Base-by-base conservation (phyloP, 441 rosid genomes). In the Populus trichocarpa region DNA sequence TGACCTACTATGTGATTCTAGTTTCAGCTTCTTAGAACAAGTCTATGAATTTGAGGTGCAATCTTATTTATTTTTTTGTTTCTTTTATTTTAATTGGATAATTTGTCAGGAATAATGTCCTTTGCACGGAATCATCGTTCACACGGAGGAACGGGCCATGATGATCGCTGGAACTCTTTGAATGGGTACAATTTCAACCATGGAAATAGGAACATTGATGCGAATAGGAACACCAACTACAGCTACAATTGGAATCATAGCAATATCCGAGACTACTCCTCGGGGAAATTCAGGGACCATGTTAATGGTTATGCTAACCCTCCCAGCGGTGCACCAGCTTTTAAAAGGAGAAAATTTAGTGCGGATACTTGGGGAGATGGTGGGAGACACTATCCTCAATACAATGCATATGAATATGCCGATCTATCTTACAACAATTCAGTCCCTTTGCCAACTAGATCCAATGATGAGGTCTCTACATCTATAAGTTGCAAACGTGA, bases 261-360 rank as follows among this genome's bases (percentile, higher is more conserved):
- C 67, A 75, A 72, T 78, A 46, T 71, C 71, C 74, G 72, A 1
- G 89, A 80, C 35, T 78, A 14, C 57, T 50, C 67, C 66, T 53
- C 80, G 0, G 80, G 85, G 74, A 89, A 82, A 73, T 80, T 72
- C 72, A 83, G 82, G 81, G 89, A 84, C 40, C 77, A 69, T 64
- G 16, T 61, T 57, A 74, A 84, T 61, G 36, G 77, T 71, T 77
- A 81, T 80, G 75, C 74, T 68, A 75, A 78, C 78, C 83, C 80
- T 74, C 82, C 83, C 6, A 84, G 71, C 69, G 83, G 77, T 50
- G 89, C 89, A 9, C 91, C 90, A 0, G 78, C 90, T 23, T 28
- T 82, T 40, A 92, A 92, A 77, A 87, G 93, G 82, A 87, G 96
- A 78, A 92, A 86, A 78, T 88, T 85, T 73, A 82, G 90, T 53